phyloP scores from a whole-genome alignment of 1,284 basidiomycete genomes.

The Phlebopus sp. region DNA sequence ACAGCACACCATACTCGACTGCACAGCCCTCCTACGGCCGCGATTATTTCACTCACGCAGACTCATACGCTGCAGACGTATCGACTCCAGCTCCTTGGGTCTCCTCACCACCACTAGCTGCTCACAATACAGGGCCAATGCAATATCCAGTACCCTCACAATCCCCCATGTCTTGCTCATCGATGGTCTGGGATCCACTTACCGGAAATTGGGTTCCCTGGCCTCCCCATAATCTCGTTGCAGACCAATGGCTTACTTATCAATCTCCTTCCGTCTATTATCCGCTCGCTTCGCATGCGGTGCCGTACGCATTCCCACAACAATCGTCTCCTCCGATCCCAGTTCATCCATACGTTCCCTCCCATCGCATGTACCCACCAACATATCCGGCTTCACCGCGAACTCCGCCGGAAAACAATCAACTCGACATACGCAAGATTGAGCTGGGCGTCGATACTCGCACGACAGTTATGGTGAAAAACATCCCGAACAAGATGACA shows the following conservation, averaged over 20 bases:
- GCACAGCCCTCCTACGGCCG: slow-evolving; percentile 26
- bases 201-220: slow-evolving; percentile 31
- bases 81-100: slow-evolving; percentile 28
- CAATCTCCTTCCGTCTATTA: slow-evolving; percentile 29
- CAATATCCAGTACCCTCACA: slow-evolving; percentile 31
- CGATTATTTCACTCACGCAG: slow-evolving; percentile 27
- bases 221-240: slow-evolving; percentile 23
- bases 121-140: slow-evolving; percentile 19
- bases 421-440: slow-evolving; percentile 67
- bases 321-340: slow-evolving; percentile 23
- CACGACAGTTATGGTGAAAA: slow-evolving; percentile 86
- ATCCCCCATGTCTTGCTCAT: slow-evolving; percentile 27
- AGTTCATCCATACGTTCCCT: slow-evolving; percentile 21
- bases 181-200: slow-evolving; percentile 30
- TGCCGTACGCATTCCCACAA: slow-evolving; percentile 29
- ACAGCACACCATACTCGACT: slow-evolving; percentile 18
- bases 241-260: slow-evolving; percentile 31
- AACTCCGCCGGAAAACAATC: slow-evolving; percentile 54
- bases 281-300: slow-evolving; percentile 20
- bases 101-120: slow-evolving; percentile 20
- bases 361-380: slow-evolving; percentile 22
- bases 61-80: slow-evolving; percentile 22
- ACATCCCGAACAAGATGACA: slow-evolving; percentile 87
- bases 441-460: slow-evolving; percentile 75
- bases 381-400: slow-evolving; percentile 30